Conservation (phyloP, 306 rosid species). For the Astragalus membranaceus region DNA sequence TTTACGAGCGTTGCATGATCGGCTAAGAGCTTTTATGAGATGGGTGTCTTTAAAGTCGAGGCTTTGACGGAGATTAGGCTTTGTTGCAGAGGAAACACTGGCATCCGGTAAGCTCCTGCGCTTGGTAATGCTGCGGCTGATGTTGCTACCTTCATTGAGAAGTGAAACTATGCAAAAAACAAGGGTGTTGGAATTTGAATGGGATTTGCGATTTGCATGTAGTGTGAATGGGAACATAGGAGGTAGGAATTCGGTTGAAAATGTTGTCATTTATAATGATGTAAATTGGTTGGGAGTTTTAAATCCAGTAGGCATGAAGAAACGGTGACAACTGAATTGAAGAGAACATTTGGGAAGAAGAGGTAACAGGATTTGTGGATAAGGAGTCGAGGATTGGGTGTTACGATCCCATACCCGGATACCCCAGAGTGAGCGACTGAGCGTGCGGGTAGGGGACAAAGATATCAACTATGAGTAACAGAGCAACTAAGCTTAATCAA, state of each 20-base stretch:
- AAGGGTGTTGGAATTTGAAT: neutral
- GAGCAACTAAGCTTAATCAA: no score
- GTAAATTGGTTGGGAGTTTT: neutral
- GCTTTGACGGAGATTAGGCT: constrained; percentile 15
- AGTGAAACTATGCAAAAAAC: constrained; percentile 30
- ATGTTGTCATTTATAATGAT: constrained; percentile 36
- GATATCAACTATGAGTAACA: no score
- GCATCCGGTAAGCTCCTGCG: neutral
- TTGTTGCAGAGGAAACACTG: constrained; percentile 28
- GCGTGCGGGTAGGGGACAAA: no score
- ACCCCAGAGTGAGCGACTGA: no score
- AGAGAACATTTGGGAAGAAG: neutral
- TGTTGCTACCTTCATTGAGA: constrained; percentile 15
- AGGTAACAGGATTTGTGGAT: constrained; percentile 19
- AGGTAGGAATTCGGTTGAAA: constrained; percentile 55
- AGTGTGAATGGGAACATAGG: constrained; percentile 34
- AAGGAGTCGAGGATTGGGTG: constrained; percentile 14
- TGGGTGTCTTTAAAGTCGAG: constrained; percentile 43
- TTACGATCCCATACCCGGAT: no score
- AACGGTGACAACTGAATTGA: neutral
- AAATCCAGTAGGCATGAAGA: constrained; percentile 15
- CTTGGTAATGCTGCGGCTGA: neutral
- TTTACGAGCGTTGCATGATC: constrained; percentile 60
- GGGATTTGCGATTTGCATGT: constrained; percentile 13
- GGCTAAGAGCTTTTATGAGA: constrained; percentile 48